phyloP scores from a whole-genome alignment of 495 filamentous ascomycete genomes.

The Lichenothelia convexa region DNA sequence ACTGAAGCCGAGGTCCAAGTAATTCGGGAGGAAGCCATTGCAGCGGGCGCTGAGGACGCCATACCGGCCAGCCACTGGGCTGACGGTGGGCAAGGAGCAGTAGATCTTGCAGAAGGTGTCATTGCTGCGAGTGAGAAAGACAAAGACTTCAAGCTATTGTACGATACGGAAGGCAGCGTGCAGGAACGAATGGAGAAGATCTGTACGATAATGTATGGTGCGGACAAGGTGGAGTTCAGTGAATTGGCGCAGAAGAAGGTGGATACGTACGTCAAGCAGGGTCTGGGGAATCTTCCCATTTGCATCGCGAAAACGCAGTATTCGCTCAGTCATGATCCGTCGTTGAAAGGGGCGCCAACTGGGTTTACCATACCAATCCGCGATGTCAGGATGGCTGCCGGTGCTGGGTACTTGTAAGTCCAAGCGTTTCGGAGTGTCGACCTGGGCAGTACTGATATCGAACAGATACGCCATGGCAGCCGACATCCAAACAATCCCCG shows the following conservation, averaged over 20 bases:
- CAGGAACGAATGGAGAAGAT: conserved; percentile 87
- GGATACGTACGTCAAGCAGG: conserved; percentile 82
- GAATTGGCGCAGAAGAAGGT: conserved; percentile 91
- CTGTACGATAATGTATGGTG: conserved; percentile 84
- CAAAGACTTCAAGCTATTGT: conserved; percentile 81
- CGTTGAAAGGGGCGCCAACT: conserved; percentile 87
- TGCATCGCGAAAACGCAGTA: conserved; percentile 98
- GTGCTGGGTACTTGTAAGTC: conserved; percentile 74
- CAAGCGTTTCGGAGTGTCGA: too few species aligned
- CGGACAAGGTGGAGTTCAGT: conserved; percentile 76
- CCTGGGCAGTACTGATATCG: background rate
- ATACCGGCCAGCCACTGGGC: conserved; percentile 94
- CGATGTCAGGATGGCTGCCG: conserved; percentile 84
- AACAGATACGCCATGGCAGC: conserved; percentile 71
- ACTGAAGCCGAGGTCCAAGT: conserved; percentile 81
- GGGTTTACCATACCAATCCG: conserved; percentile 92
- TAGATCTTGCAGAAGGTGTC: conserved; percentile 75
- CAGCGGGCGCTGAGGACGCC: conserved; percentile 84
- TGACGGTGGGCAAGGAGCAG: conserved; percentile 77
- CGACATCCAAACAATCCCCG: conserved; percentile 96
- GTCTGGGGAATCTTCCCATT: conserved; percentile 80
- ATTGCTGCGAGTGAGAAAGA: conserved; percentile 65
- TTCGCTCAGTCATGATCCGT: conserved; percentile 82
- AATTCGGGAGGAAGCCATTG: conserved; percentile 76
- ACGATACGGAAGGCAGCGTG: conserved; percentile 59